Percentiles rank a stretch among this genome's conserved stretches.
Evolutionary conservation across 345 rosid genomes (phyloP).

Genomic region (Camelina hispida): DNA sequence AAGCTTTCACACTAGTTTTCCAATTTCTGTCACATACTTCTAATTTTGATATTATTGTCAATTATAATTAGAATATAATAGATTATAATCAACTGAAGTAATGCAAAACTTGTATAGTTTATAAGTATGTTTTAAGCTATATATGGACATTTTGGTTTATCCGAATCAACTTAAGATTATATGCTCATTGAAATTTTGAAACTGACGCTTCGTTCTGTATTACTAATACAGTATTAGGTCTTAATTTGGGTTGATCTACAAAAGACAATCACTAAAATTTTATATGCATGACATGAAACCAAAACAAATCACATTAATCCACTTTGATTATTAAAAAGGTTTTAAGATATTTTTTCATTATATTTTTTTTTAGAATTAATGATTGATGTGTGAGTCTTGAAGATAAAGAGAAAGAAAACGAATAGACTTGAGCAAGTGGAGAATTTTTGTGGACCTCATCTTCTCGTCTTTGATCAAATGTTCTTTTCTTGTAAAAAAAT

Average conservation of each 20-base stretch:
- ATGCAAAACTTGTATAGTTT: neutral
- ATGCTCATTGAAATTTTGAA: too few relatives aligned
- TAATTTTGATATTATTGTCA: neutral
- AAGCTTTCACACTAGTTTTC: constrained; percentile 7
- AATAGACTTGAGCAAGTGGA: constrained; percentile 39
- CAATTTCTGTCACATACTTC: neutral
- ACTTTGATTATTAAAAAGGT: constrained; percentile 5
- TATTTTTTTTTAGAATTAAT: neutral
- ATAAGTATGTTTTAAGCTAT: neutral
- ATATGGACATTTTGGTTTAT: constrained; percentile 4
- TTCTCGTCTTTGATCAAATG: constrained; percentile 36
- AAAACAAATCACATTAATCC: neutral
- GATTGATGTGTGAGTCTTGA: constrained; percentile 17
- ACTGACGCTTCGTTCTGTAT: too few relatives aligned
- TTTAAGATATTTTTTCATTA: constrained; percentile 4
- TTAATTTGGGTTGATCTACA: neutral
- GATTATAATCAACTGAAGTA: neutral
- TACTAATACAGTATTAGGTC: too few relatives aligned
- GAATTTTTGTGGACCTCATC: constrained; percentile 36
- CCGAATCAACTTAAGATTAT: neutral
- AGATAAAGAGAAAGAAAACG: constrained; percentile 36
- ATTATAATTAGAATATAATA: neutral
- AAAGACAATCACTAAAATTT: constrained; percentile 1
- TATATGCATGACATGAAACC: neutral
- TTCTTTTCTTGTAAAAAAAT: constrained; percentile 10